These are phyloP conservation scores for Scleromitrula shiraiana DNA, from an alignment of 2,329 filamentous ascomycete species.

Conservation along the genomic window DNA sequence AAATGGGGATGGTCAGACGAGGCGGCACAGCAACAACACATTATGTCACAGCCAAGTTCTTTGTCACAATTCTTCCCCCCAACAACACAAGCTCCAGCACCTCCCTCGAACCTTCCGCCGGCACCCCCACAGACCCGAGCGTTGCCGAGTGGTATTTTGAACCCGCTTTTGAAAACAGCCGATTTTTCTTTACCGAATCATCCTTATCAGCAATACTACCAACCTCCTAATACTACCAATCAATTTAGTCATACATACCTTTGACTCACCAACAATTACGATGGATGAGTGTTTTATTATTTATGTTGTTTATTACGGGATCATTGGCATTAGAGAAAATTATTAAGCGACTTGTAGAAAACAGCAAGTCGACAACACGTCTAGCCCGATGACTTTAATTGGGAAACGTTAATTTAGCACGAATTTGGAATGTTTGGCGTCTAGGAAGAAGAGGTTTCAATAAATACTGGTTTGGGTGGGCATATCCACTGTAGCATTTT, in stretches of 20 bases:
- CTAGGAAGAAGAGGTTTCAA: not conserved
- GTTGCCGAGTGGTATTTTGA: slow-evolving; percentile 44
- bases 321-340: not conserved
- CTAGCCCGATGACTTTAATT: no score
- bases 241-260: slow-evolving; percentile 24
- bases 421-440: not conserved
- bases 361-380: no score
- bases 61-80: slow-evolving; percentile 25
- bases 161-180: slow-evolving; percentile 62
- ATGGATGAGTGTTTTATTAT: not conserved
- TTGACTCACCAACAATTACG: no score
- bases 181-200: slow-evolving; percentile 73
- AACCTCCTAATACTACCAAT: slow-evolving; percentile 52
- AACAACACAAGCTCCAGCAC: slow-evolving; percentile 12
- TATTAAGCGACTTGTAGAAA: no score
- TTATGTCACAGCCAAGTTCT: slow-evolving; percentile 19
- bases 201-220: slow-evolving; percentile 74
- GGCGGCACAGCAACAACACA: slow-evolving; percentile 22
- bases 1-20: slow-evolving; percentile 64
- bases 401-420: not conserved
- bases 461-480: not conserved
- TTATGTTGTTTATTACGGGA: not conserved
- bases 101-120: slow-evolving; percentile 17
- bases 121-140: slow-evolving; percentile 17
- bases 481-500: not conserved